phyloP scores from a whole-genome alignment of 2,329 filamentous ascomycete species.

The Ophiostoma perfectum region DNA sequence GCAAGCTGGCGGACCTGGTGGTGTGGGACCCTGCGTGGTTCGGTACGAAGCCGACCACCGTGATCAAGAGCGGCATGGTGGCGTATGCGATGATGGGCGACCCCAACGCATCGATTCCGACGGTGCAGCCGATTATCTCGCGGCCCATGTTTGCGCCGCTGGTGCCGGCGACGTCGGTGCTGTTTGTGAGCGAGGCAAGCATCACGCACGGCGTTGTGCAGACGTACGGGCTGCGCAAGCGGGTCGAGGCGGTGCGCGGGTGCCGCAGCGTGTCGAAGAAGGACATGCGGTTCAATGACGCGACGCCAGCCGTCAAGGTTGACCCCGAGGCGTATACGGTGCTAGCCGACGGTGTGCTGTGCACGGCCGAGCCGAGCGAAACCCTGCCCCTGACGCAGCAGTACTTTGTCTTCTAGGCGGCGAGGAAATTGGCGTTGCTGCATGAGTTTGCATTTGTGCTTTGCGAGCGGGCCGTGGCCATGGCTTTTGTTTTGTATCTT shows the following conservation, averaged over 20 bases:
- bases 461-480: no score
- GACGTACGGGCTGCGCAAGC: conserved; percentile 71
- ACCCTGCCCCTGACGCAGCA: conserved; percentile 69
- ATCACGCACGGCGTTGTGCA: conserved; percentile 61
- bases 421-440: neutral
- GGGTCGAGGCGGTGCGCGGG: conserved; percentile 70
- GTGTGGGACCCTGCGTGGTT: conserved; percentile 83
- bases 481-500: no score
- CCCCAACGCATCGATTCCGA: conserved; percentile 79
- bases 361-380: conserved; percentile 65
- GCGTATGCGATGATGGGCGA: conserved; percentile 80
- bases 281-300: conserved; percentile 87
- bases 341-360: conserved; percentile 73
- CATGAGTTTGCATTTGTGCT: no score
- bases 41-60: conserved; percentile 73
- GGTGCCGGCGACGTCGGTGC: conserved; percentile 66
- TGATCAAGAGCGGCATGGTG: conserved; percentile 86
- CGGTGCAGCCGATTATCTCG: conserved; percentile 75
- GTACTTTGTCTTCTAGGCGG: conserved; percentile 64
- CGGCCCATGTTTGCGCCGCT: conserved; percentile 79
- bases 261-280: conserved; percentile 71
- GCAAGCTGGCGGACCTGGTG: conserved; percentile 84
- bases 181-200: conserved; percentile 74
- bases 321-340: conserved; percentile 88
- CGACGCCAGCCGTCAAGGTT: conserved; percentile 79